Conservation (phyloP, 1,284 basidiomycete genomes). For the Polyporus tsugae region DNA sequence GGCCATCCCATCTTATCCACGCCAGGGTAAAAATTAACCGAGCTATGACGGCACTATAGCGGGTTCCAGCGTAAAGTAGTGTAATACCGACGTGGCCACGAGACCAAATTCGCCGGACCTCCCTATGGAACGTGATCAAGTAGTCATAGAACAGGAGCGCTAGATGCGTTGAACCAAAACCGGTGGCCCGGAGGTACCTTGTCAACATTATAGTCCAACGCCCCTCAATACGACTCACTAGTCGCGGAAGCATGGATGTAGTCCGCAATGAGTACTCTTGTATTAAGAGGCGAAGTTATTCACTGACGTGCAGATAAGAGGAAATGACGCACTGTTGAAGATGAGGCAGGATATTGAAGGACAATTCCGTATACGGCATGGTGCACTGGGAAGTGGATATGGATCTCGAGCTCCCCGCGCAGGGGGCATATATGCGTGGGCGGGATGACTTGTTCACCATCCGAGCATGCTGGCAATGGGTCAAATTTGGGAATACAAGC, state of each 20-base stretch:
- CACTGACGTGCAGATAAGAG: not conserved
- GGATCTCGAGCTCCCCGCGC: too few species aligned
- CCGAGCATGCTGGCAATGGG: not conserved
- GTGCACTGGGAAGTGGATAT: not conserved
- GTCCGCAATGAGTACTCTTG: conserved; percentile 12
- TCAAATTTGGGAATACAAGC: not conserved
- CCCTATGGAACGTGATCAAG: conserved; percentile 2
- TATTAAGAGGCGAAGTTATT: not conserved
- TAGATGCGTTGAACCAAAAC: not conserved
- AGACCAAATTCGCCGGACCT: conserved; percentile 15
- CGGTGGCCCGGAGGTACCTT: not conserved
- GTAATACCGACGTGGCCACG: not conserved
- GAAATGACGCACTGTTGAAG: not conserved
- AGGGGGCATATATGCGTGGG: not conserved
- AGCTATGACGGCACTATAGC: conserved; percentile 13
- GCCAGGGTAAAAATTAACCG: conserved; percentile 12
- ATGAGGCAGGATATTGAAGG: not conserved
- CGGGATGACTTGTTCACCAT: not conserved
- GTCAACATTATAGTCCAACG: not conserved
- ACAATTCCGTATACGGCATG: not conserved
- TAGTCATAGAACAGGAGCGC: conserved; percentile 21
- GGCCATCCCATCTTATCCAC: not conserved
- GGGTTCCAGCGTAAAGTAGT: conserved; percentile 14
- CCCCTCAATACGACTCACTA: conserved; percentile 1
- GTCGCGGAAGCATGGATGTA: conserved; percentile 25